These are phyloP conservation scores for Krasilnikovozyma curviuscula DNA, from an alignment of 768 basidiomycete species.

Conservation along the genomic window DNA sequence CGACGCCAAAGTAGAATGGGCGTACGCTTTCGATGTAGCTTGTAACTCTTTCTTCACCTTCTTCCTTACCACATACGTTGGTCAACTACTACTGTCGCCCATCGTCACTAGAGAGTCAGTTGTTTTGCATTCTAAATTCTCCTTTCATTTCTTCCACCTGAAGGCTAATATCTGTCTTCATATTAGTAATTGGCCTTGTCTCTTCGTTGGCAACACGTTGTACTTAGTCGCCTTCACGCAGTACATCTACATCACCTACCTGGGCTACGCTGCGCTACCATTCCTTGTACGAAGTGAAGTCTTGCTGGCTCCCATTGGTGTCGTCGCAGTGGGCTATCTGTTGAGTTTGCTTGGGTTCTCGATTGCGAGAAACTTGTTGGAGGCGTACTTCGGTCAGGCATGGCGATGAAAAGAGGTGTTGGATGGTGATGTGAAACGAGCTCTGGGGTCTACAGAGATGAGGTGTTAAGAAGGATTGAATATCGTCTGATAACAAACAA, in stretches of 20 bases:
- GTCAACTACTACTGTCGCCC: conserved; percentile 67
- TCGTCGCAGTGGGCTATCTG: conserved; percentile 68
- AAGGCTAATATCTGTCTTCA: background rate
- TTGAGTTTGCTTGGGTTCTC: conserved; percentile 74
- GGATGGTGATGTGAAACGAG: too few relatives aligned
- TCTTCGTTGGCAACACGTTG: conserved; percentile 11
- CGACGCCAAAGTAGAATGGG: conserved; percentile 55
- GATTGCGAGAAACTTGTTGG: conserved; percentile 60
- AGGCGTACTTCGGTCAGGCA: conserved; percentile 47
- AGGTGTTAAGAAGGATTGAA: too few relatives aligned
- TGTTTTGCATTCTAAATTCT: background rate
- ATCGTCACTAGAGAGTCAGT: conserved; percentile 45
- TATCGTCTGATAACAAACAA: too few relatives aligned
- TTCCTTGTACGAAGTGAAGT: conserved; percentile 80
- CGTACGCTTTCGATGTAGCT: conserved; percentile 90
- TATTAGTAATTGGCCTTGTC: conserved; percentile 11
- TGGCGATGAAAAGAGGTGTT: conserved; percentile 13
- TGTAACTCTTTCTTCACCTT: conserved; percentile 92
- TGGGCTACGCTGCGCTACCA: conserved; percentile 45
- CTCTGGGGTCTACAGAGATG: too few relatives aligned
- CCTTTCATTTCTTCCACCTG: background rate
- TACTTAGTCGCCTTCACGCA: conserved; percentile 8
- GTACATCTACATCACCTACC: conserved; percentile 8
- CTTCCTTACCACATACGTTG: conserved; percentile 72
- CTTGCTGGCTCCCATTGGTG: conserved; percentile 72